Evolutionary conservation across 768 basidiomycete species (phyloP).

Genomic region (Leucosporidium scottii): DNA sequence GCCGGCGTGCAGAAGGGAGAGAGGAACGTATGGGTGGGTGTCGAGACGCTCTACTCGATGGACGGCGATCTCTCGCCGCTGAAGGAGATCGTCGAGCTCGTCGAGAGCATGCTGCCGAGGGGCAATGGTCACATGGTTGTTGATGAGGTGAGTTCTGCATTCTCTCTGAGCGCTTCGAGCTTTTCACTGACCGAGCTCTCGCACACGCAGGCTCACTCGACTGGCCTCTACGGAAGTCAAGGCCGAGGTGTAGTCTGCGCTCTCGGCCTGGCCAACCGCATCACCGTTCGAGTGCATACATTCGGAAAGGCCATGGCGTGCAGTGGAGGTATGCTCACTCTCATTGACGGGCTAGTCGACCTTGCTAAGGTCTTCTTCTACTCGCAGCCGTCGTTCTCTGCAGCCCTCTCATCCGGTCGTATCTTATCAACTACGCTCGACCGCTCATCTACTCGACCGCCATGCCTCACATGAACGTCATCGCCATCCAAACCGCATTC

Average conservation of each 20-base stretch:
- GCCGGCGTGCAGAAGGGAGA: slow-evolving; percentile 45
- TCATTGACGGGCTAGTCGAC: neutral
- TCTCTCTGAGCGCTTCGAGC: neutral
- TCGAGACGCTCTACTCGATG: slow-evolving; percentile 92
- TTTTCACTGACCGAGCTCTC: neutral
- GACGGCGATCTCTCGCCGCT: slow-evolving; percentile 86
- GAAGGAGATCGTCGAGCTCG: slow-evolving; percentile 53
- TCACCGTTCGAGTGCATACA: slow-evolving; percentile 74
- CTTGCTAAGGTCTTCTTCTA: neutral
- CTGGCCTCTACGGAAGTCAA: slow-evolving; percentile 73
- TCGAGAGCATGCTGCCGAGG: slow-evolving; percentile 55
- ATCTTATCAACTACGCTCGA: slow-evolving; percentile 85
- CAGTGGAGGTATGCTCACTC: slow-evolving; percentile 61
- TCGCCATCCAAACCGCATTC: slow-evolving; percentile 69
- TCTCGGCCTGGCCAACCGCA: slow-evolving; percentile 60
- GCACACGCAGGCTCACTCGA: slow-evolving; percentile 65
- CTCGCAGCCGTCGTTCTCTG: slow-evolving; percentile 66
- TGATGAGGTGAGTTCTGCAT: slow-evolving; percentile 50
- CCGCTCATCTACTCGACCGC: slow-evolving; percentile 88
- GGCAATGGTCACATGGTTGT: slow-evolving; percentile 69
- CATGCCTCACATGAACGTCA: slow-evolving; percentile 64
- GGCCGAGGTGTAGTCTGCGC: slow-evolving; percentile 68
- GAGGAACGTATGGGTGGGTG: slow-evolving; percentile 59
- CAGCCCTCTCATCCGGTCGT: slow-evolving; percentile 64
- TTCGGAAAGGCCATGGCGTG: slow-evolving; percentile 87